phyloP scores from a whole-genome alignment of 495 filamentous ascomycete genomes.

The Trypethelium eluteriae region DNA sequence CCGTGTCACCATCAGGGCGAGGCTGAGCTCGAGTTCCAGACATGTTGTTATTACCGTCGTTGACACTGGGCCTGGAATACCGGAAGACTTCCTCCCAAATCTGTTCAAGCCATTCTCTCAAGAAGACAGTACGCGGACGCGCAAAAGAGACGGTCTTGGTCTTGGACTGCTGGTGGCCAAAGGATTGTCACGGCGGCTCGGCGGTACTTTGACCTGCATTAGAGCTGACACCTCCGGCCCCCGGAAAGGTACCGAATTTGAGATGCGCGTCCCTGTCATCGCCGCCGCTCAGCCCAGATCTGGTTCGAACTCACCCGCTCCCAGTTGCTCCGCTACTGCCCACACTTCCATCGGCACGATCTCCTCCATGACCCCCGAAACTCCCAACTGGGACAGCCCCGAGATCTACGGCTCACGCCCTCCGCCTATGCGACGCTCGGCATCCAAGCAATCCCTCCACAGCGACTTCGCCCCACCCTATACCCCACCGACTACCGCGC shows the following conservation, averaged over 20 bases:
- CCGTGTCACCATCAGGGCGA: constrained; percentile 52
- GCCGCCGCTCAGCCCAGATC: constrained; percentile 29
- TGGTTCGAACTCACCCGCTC: background rate
- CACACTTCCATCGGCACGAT: background rate
- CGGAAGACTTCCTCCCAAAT: constrained; percentile 57
- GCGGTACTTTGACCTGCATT: constrained; percentile 63
- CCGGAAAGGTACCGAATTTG: constrained; percentile 63
- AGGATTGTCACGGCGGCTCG: constrained; percentile 65
- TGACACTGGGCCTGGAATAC: constrained; percentile 70
- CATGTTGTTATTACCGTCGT: constrained; percentile 55
- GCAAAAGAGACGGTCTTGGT: constrained; percentile 65
- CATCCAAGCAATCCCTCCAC: background rate
- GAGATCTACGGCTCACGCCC: background rate
- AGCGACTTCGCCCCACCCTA: background rate
- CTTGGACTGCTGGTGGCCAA: constrained; percentile 71
- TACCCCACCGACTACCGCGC: constrained; percentile 2
- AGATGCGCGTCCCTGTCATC: constrained; percentile 59
- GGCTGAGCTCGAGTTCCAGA: constrained; percentile 43
- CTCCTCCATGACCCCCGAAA: background rate
- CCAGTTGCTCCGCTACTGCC: background rate
- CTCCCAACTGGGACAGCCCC: background rate
- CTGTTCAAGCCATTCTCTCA: constrained; percentile 71
- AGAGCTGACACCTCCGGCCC: constrained; percentile 62
- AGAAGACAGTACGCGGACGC: constrained; percentile 64
- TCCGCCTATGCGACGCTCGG: background rate